Evolutionary conservation across 2,329 filamentous ascomycete genomes (phyloP), one percentile per base, ranked within the genome.

Genomic region (Colletotrichum navitas): DNA sequence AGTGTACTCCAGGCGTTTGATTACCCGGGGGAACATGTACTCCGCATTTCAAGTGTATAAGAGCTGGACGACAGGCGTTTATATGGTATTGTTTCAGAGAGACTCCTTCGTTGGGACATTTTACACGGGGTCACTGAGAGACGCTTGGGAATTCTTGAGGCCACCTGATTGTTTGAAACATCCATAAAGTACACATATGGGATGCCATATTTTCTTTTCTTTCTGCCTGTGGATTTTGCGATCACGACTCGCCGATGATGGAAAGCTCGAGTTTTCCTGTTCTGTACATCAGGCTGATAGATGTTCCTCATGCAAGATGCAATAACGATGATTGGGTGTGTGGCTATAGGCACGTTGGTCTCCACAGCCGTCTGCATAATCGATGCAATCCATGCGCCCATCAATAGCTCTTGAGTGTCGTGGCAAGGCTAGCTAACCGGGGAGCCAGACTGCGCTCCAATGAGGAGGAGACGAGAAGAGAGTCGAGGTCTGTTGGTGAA

Each of bases 11-110:
- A 72, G 62, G 71, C 62, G 67, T 71, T 71, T 66, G 58, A 54
- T 71, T 73, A 34, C 34, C 41, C 52, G 26, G 63, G 68, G 68
- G 52, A 63, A 52, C 63, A 68, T 72, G 54, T 61, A 61, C 51
- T 68, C 63, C 47, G 59, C 49, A 63, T 73, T 56, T 68, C 32
- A 73, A 49, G 45, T 68, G 59, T 67, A 63, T 52, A 55, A 34
- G 54, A 73, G 67, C 43, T 54, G 60, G 55, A 73, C 39, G 54
- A 75, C n/a, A 60, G 70, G 70, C 61, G 73, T 73, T 75, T 63
- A 68, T 63, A 32, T 63, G 69, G 36, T 58, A 26, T 69, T 41
- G 29, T 63, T 58, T 62, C 32, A 55, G 60, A 47, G 26, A 54
- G 60, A 70, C 58, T 49, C 24, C 18, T 60, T 71, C 60, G 45